Conservation (phyloP, 2,329 filamentous ascomycete genomes). For the Fusarium protoensiforme region DNA sequence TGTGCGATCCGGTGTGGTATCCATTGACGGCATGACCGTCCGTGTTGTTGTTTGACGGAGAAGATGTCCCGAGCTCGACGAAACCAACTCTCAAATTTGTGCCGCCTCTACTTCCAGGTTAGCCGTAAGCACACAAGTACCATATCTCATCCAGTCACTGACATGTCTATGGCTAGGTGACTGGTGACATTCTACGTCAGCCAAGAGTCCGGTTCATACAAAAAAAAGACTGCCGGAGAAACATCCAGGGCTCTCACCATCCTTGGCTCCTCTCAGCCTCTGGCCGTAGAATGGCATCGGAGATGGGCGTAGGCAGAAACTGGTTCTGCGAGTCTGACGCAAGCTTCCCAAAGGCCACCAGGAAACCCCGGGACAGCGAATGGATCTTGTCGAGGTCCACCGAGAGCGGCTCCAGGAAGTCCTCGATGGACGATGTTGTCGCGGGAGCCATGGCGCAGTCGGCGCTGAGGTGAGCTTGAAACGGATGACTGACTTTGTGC, state of each 20-base stretch:
- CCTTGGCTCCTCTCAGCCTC: constrained; percentile 55
- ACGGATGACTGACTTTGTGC: constrained; percentile 1
- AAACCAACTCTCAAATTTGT: constrained; percentile 77
- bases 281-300: constrained; percentile 66
- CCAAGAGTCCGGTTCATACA: background rate
- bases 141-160: constrained; percentile 44
- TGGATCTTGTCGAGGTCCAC: constrained; percentile 60
- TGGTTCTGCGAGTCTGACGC: constrained; percentile 65
- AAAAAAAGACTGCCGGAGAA: background rate
- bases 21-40: constrained; percentile 19
- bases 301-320: constrained; percentile 71
- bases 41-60: constrained; percentile 2
- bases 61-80: constrained; percentile 63
- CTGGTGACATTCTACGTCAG: constrained; percentile 49
- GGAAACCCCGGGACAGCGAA: constrained; percentile 60
- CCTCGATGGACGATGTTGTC: constrained; percentile 42
- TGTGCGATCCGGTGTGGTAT: constrained; percentile 25
- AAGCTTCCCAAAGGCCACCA: constrained; percentile 59
- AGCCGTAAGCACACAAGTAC: constrained; percentile 1
- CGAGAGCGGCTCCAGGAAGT: constrained; percentile 63
- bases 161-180: constrained; percentile 75
- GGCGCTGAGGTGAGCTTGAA: background rate
- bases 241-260: constrained; percentile 56
- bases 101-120: constrained; percentile 67
- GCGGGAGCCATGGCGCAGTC: constrained; percentile 21